Evolutionary conservation across 1,284 basidiomycete species (phyloP).

Genomic region (Puccinia coronata): DNA sequence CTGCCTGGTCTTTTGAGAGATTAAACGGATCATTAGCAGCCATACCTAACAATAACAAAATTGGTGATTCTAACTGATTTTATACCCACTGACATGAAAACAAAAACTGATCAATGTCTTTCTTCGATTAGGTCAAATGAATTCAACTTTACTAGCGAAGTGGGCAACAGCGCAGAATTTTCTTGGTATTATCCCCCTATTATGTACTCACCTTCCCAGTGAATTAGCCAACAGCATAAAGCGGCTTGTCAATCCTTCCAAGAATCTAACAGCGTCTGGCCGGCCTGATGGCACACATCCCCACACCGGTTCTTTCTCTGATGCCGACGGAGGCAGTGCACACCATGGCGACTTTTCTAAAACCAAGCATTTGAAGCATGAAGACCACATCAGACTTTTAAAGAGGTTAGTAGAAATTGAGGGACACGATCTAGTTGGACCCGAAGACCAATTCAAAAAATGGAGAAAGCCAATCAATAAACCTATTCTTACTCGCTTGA

Average conservation of each 20-base stretch:
- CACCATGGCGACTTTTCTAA: not conserved
- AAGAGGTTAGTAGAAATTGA: not conserved
- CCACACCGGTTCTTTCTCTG: not conserved
- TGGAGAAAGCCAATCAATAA: not conserved
- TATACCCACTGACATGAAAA: not conserved
- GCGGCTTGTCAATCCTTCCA: not conserved
- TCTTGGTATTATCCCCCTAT: not conserved
- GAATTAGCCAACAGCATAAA: not conserved
- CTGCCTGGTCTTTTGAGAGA: conserved; percentile 28
- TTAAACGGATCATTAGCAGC: conserved; percentile 51
- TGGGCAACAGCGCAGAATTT: not conserved
- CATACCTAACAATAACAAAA: conserved; percentile 62
- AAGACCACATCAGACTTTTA: conserved; percentile 5
- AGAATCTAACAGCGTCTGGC: not conserved
- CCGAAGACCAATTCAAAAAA: not conserved
- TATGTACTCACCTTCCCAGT: not conserved
- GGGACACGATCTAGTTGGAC: not conserved
- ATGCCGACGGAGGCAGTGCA: not conserved
- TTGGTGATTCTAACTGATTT: not conserved
- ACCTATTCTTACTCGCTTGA: not conserved
- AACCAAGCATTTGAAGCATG: not conserved
- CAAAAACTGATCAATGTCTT: not conserved
- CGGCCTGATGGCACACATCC: not conserved
- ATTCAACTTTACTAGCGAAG: not conserved
- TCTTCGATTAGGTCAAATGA: not conserved